Conservation (phyloP, 345 rosid genomes). For the Erysimum cheiranthoides region DNA sequence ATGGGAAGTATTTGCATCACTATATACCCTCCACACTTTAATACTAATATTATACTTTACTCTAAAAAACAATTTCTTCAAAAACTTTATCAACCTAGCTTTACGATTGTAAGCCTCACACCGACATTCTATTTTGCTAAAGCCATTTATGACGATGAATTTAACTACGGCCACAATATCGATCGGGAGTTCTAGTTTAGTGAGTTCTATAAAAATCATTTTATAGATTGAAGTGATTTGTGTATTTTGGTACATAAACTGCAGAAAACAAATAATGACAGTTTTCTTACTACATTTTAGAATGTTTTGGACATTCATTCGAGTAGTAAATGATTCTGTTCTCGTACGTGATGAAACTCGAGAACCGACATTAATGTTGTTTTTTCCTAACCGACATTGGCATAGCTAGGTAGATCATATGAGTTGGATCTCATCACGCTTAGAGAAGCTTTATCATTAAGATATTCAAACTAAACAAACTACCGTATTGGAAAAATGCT, state of each 20-base stretch:
- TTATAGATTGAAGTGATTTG: background rate
- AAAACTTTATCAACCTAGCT: constrained; percentile 5
- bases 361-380: constrained; percentile 18
- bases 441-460: background rate
- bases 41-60: background rate
- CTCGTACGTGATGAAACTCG: background rate
- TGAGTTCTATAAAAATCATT: constrained; percentile 1
- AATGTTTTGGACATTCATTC: background rate
- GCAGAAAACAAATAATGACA: background rate
- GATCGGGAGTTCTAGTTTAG: background rate
- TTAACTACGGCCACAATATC: too few relatives aligned
- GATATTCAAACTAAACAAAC: constrained; percentile 2
- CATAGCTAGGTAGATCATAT: background rate
- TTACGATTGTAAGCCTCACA: constrained; percentile 6
- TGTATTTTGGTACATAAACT: background rate
- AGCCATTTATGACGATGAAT: constrained; percentile 16
- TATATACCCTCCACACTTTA: constrained; percentile 26
- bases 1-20: constrained; percentile 33
- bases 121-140: constrained; percentile 34
- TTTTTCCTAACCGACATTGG: too few relatives aligned
- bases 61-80: background rate
- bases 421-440: constrained; percentile 4
- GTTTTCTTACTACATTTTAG: background rate
- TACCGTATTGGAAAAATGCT: background rate
- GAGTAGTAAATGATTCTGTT: background rate